phyloP scores from a whole-genome alignment of 176 grass and related monocot genomes.

The Juncus inflexus region DNA sequence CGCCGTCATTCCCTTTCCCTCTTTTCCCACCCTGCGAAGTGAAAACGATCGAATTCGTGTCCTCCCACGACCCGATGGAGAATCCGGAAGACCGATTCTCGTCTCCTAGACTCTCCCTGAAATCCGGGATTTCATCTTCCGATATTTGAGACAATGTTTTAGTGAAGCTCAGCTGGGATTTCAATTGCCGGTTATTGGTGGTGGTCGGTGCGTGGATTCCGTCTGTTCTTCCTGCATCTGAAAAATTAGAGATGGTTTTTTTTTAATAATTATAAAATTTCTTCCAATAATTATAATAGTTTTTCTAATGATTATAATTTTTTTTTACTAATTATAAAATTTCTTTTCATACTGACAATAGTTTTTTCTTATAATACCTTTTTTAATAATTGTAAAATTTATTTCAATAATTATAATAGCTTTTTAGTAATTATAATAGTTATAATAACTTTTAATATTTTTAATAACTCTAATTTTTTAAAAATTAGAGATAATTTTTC shows the following conservation, averaged over 20 bases:
- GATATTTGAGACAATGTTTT: slow-evolving; percentile 53
- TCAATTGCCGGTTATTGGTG: slow-evolving; percentile 43
- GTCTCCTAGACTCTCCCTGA: slow-evolving; percentile 34
- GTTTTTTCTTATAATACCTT: no score
- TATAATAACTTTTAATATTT: no score
- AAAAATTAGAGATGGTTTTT: background rate
- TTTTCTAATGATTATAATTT: no score
- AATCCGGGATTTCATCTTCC: slow-evolving; percentile 49
- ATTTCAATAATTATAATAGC: no score
- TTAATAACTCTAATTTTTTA: no score
- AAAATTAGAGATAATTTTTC: no score
- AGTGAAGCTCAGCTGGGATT: slow-evolving; percentile 63
- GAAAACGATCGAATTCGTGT: slow-evolving; percentile 69
- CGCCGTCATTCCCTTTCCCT: slow-evolving; percentile 44
- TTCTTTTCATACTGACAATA: no score
- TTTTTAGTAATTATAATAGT: no score
- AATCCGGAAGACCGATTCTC: slow-evolving; percentile 52
- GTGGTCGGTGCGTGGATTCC: slow-evolving; percentile 14
- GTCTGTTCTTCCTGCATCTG: slow-evolving; percentile 31
- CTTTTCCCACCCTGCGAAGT: slow-evolving; percentile 52
- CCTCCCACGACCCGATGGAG: slow-evolving; percentile 78
- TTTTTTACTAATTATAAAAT: no score
- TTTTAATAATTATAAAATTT: no score
- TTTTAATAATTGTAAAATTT: no score
- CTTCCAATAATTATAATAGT: no score